A percentile compares a stretch with the other conserved stretches of the same genome.
phyloP scores from a whole-genome alignment of 768 basidiomycete species.

The Lactifluus piperatus region DNA sequence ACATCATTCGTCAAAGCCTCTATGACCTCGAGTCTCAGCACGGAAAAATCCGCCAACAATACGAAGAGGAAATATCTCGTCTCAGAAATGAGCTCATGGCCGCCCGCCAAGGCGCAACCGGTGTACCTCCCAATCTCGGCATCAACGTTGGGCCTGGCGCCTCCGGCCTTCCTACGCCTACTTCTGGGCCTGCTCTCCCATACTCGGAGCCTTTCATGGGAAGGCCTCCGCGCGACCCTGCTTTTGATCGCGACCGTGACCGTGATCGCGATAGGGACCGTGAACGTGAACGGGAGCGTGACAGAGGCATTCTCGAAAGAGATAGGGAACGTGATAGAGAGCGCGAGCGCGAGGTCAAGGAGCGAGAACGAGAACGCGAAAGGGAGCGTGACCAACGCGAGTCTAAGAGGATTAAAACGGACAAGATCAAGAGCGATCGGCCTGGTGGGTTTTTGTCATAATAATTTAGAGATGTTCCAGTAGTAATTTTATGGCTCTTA shows the following conservation, averaged over 20 bases:
- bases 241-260: conserved; percentile 26
- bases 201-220: conserved; percentile 20
- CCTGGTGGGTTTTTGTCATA: conserved; percentile 12
- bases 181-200: conserved; percentile 23
- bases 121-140: conserved; percentile 23
- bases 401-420: conserved; percentile 19
- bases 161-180: conserved; percentile 20
- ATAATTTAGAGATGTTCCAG: background rate
- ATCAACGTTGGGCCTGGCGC: conserved; percentile 18
- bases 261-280: conserved; percentile 27
- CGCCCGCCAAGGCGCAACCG: conserved; percentile 32
- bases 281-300: conserved; percentile 28
- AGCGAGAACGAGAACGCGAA: conserved; percentile 28
- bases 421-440: conserved; percentile 20
- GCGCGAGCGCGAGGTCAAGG: conserved; percentile 20
- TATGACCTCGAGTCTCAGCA: conserved; percentile 91
- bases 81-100: conserved; percentile 62
- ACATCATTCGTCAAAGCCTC: conserved; percentile 79
- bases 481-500: conserved; percentile 6
- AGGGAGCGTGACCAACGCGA: conserved; percentile 19
- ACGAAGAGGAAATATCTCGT: conserved; percentile 74
- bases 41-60: conserved; percentile 74
- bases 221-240: conserved; percentile 15
- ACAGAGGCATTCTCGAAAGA: conserved; percentile 28
- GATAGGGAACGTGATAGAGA: conserved; percentile 34